phyloP scores from a whole-genome alignment of 805 yeast genomes.

The Hanseniaspora clermontiae region DNA sequence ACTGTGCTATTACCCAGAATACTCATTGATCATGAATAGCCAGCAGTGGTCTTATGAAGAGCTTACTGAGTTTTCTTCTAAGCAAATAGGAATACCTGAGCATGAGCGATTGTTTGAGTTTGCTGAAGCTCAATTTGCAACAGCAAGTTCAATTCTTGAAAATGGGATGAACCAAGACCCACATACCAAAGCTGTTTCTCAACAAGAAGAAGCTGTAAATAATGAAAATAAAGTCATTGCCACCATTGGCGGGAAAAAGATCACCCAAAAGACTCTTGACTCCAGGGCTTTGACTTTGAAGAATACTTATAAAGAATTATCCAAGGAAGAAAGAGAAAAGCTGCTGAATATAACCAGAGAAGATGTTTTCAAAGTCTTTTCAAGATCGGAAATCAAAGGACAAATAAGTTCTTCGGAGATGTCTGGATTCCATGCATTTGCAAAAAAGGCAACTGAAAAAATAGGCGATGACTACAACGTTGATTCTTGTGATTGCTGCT shows the following conservation, averaged over 20 bases:
- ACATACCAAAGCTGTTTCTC: neutral
- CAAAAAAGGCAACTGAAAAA: neutral
- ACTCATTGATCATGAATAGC: neutral
- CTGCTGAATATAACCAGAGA: slow-evolving; percentile 11
- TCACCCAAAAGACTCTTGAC: neutral
- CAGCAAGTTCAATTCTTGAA: too few relatives aligned
- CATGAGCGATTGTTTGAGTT: neutral
- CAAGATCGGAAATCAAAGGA: slow-evolving; percentile 11
- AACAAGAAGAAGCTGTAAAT: slow-evolving; percentile 1
- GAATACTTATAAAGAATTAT: slow-evolving; percentile 2
- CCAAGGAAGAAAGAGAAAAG: slow-evolving; percentile 8
- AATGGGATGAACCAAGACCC: neutral
- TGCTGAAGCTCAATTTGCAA: neutral
- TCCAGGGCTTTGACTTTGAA: slow-evolving; percentile 4
- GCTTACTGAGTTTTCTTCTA: neutral
- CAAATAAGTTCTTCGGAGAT: slow-evolving; percentile 9
- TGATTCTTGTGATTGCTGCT: slow-evolving; percentile 9
- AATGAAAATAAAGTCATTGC: slow-evolving; percentile 7
- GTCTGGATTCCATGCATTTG: neutral
- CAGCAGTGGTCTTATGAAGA: neutral
- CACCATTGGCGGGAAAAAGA: neutral
- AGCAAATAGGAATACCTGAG: neutral
- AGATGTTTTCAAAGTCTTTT: slow-evolving; percentile 11
- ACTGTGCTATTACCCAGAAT: neutral
- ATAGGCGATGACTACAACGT: neutral